Evolutionary conservation across 306 rosid species (phyloP).

Genomic region (Biancaea sappan): DNA sequence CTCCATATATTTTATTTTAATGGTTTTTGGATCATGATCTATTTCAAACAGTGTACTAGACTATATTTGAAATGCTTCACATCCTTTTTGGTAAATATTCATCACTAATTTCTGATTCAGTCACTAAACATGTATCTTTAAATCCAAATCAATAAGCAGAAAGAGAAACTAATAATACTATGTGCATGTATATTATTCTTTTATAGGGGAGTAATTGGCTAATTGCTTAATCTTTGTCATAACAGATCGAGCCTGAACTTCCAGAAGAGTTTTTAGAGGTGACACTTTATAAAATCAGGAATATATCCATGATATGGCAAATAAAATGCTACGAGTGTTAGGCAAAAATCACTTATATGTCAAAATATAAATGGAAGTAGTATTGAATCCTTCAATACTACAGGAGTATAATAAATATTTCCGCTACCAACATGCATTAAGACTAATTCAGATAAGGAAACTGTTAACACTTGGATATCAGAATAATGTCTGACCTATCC

Average conservation of each 20-base stretch:
- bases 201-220: no score
- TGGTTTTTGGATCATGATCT: neutral
- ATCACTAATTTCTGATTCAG: conserved; percentile 4
- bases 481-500: neutral
- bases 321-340: neutral
- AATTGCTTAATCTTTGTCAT: neutral
- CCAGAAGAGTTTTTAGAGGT: neutral
- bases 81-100: neutral
- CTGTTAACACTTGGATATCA: neutral
- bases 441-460: neutral
- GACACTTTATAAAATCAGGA: neutral
- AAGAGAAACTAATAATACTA: neutral
- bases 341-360: no score
- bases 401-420: no score
- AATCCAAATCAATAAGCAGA: neutral
- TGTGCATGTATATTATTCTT: neutral
- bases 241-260: conserved; percentile 1
- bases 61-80: neutral
- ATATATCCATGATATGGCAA: conserved; percentile 2
- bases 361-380: no score
- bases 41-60: neutral
- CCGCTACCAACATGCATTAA: neutral
- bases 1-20: neutral
- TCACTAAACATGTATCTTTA: conserved; percentile 3
- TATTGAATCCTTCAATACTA: no score